These are phyloP conservation scores for Didymosphaeria variabile DNA, from an alignment of 2,329 filamentous ascomycete species.

Conservation along the genomic window DNA sequence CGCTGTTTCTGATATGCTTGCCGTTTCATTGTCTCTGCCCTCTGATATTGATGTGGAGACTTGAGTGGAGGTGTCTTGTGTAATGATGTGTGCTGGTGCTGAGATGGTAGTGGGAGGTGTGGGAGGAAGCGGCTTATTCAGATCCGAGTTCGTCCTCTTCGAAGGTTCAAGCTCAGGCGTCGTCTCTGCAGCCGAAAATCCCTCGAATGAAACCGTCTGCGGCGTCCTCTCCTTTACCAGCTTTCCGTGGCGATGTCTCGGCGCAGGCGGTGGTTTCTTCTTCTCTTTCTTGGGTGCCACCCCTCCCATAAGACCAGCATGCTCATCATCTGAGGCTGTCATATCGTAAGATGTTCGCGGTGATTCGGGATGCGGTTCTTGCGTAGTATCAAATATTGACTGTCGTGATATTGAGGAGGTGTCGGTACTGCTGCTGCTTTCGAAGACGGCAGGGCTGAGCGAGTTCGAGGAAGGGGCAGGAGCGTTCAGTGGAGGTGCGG, in stretches of 20 bases:
- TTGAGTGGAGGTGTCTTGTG: conserved; percentile 32
- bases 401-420: conserved; percentile 67
- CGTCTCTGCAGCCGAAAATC: conserved; percentile 37
- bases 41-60: conserved; percentile 25
- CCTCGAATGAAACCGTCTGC: conserved; percentile 48
- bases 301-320: conserved; percentile 32
- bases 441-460: conserved; percentile 35
- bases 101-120: conserved; percentile 51
- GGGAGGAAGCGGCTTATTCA: conserved; percentile 70
- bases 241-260: conserved; percentile 81
- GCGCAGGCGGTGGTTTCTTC: conserved; percentile 70
- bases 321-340: conserved; percentile 62
- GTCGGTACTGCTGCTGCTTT: conserved; percentile 65
- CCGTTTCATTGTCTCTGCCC: conserved; percentile 24
- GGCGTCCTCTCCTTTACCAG: conserved; percentile 65
- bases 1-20: conserved; percentile 29
- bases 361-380: conserved; percentile 58
- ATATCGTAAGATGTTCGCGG: conserved; percentile 68
- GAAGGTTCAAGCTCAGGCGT: conserved; percentile 31
- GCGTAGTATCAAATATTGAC: conserved; percentile 64
- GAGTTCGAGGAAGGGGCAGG: conserved; percentile 35
- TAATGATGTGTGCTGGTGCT: conserved; percentile 29
- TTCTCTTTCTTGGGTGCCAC: conserved; percentile 61
- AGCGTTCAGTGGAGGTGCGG: conserved; percentile 35
- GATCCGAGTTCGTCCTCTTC: conserved; percentile 55